Evolutionary conservation across 2,329 filamentous ascomycete species (phyloP).

Genomic region (Gyromitra esculenta): DNA sequence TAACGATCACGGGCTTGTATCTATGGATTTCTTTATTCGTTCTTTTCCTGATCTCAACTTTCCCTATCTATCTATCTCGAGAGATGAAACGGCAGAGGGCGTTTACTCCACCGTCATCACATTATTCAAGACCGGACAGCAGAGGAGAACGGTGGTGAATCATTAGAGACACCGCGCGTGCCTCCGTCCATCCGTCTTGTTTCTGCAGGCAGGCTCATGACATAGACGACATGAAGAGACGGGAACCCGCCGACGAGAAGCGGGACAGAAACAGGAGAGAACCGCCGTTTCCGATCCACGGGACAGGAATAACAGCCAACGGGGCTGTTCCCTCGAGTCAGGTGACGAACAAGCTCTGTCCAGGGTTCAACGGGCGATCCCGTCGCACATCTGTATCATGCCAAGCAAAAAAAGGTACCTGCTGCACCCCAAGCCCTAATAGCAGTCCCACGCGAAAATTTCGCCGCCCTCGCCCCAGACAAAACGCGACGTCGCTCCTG

Average conservation of each 20-base stretch:
- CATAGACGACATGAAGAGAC: slow-evolving; percentile 43
- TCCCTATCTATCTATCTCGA: slow-evolving; percentile 20
- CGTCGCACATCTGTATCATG: slow-evolving; percentile 1
- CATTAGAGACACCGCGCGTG: slow-evolving; percentile 34
- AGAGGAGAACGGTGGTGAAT: neutral
- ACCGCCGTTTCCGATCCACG: slow-evolving; percentile 47
- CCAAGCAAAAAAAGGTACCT: slow-evolving; percentile 3
- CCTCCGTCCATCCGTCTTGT: slow-evolving; percentile 36
- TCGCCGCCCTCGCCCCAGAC: slow-evolving; percentile 38
- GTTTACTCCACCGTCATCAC: slow-evolving; percentile 8
- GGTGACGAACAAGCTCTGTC: slow-evolving; percentile 28
- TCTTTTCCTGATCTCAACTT: neutral
- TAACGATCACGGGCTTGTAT: slow-evolving; percentile 6
- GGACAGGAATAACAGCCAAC: slow-evolving; percentile 37
- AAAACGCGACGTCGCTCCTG: slow-evolving; percentile 41
- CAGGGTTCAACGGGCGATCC: slow-evolving; percentile 16
- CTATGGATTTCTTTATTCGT: slow-evolving; percentile 5
- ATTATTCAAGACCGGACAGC: neutral
- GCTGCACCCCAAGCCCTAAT: slow-evolving; percentile 39
- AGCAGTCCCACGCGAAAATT: slow-evolving; percentile 44
- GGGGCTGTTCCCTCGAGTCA: slow-evolving; percentile 32
- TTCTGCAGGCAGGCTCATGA: slow-evolving; percentile 43
- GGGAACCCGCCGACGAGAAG: slow-evolving; percentile 41
- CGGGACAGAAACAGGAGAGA: slow-evolving; percentile 36
- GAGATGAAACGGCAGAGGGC: slow-evolving; percentile 44